These are phyloP conservation scores for Penicillium sp. DNA, from an alignment of 2,329 filamentous ascomycete genomes.

Conservation along the genomic window DNA sequence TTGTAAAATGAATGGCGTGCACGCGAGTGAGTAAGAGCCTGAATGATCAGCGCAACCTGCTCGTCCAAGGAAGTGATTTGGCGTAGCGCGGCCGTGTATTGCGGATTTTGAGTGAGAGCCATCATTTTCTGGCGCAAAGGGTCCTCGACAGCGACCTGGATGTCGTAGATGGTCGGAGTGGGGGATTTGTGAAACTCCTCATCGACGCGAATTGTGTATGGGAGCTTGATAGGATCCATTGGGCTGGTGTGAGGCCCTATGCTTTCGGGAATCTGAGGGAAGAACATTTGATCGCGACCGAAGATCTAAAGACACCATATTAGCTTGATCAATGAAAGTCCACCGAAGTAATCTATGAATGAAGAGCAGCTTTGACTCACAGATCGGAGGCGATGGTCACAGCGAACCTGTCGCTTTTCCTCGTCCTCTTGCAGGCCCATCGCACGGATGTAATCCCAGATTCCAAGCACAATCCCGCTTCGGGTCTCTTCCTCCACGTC, in stretches of 20 bases:
- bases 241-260: conserved; percentile 72
- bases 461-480: conserved; percentile 78
- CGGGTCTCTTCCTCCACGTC: conserved; percentile 83
- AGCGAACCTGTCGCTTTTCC: conserved; percentile 86
- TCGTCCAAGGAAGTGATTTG: conserved; percentile 75
- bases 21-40: conserved; percentile 76
- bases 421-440: conserved; percentile 88
- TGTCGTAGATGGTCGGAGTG: conserved; percentile 79
- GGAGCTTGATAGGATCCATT: conserved; percentile 73
- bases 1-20: conserved; percentile 86
- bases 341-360: background rate
- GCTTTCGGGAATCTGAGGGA: conserved; percentile 77
- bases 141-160: conserved; percentile 78
- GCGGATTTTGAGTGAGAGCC: conserved; percentile 61
- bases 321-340: background rate
- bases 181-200: conserved; percentile 70
- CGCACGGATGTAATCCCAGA: conserved; percentile 91
- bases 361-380: conserved; percentile 45
- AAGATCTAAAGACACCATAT: conserved; percentile 54
- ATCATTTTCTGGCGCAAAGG: conserved; percentile 64
- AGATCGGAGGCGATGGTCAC: conserved; percentile 72
- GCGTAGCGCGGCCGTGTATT: conserved; percentile 65
- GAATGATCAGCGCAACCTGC: conserved; percentile 73
- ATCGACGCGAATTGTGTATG: conserved; percentile 92
- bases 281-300: conserved; percentile 68